Evolutionary conservation across 78 protist genomes (phyloP), one percentile per base, ranked within the genome.

Genomic region (Dictyostelium firmibasis): DNA sequence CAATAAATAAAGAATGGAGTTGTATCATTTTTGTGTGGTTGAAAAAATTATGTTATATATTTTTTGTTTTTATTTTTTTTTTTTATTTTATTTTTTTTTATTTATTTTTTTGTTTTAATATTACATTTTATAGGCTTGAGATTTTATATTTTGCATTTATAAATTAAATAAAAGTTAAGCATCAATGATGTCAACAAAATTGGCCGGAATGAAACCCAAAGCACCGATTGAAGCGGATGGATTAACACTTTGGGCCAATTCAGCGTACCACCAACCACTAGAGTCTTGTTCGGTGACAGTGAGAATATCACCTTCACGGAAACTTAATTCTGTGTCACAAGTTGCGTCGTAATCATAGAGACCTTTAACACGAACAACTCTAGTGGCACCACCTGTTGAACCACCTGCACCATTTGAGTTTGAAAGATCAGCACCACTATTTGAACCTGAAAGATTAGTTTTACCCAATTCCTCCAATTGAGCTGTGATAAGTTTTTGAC

Each of bases 211-310:
- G 36, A 67, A 67, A n/a, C 75, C 75, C 10, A 67, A 29, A 25
- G 75, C 36, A 67, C 75, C 75, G 11, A 67, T 29, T 67, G 75
- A 27, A 14, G 67, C 67, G 10, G 75, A 67, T 10, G 38, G 38
- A 27, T 25, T 29, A 29, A 35, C 33, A 67, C 75, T 67, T 25
- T 29, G 31, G 3, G 75, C 33, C 6, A 67, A 25, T 67, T 67
- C 75, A 25, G 75, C 75, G 27, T 82, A 86, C 96, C 96, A 94
- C 96, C 96, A 94, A 43, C 93, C 91, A 85, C 75, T 64, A 0
- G 91, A 84, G 44, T 94, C 92, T 57, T 85, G 92, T 74, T 81
- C 89, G 43, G 87, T 81, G 6, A 94, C 92, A 18, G 79, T 25
- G 23, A 94, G 78, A 18, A 69, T 85, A 44, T 94, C 95, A 60